Conservation (phyloP, 345 rosid species). For the Pugionium dolabratum region DNA sequence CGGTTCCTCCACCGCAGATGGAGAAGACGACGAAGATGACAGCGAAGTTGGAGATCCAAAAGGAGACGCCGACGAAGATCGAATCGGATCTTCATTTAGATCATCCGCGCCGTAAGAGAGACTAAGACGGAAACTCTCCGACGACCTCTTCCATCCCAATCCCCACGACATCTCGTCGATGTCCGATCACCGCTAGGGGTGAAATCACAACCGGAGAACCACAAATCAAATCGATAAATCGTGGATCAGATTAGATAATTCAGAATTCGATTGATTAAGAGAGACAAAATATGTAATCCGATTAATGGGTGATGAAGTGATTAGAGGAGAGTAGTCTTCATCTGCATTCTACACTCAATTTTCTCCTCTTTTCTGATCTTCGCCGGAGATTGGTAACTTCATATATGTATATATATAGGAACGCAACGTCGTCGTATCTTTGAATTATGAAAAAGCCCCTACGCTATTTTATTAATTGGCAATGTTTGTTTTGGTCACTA, state of each 20-base stretch:
- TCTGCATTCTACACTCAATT: conserved; percentile 11
- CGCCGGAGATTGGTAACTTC: conserved; percentile 14
- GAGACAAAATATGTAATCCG: neutral
- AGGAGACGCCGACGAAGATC: conserved; percentile 48
- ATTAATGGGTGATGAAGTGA: conserved; percentile 15
- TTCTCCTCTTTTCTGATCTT: conserved; percentile 14
- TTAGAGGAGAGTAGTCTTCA: neutral
- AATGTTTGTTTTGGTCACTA: too few species aligned
- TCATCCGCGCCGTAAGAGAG: conserved; percentile 77
- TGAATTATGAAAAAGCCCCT: neutral
- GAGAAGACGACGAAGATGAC: conserved; percentile 40
- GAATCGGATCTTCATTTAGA: conserved; percentile 52
- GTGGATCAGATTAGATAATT: conserved; percentile 15
- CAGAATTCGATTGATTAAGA: neutral
- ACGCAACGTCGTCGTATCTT: neutral
- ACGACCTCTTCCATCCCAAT: conserved; percentile 90
- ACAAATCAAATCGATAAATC: neutral
- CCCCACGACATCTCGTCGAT: conserved; percentile 84
- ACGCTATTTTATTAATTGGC: too few species aligned
- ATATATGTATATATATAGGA: neutral
- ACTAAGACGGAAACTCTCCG: conserved; percentile 73
- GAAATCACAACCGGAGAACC: conserved; percentile 24
- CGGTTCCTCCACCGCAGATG: conserved; percentile 55
- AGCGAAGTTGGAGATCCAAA: conserved; percentile 46
- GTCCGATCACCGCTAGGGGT: conserved; percentile 30